Conservation (phyloP, 306 rosid species). For the Gastrolobium villosum region DNA sequence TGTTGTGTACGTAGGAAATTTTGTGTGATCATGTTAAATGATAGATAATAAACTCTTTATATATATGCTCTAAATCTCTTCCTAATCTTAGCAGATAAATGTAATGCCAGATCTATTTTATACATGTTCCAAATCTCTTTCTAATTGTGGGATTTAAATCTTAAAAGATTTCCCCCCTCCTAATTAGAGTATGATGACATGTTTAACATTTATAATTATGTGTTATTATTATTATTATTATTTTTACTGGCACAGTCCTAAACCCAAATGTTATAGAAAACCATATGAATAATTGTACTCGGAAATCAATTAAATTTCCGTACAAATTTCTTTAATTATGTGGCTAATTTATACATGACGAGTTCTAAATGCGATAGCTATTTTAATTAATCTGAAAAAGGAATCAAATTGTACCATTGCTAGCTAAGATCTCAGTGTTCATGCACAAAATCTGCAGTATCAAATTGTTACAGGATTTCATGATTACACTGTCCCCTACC, state of each 20-base stretch:
- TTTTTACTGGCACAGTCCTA: slow-evolving; percentile 22
- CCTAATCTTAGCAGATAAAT: background rate
- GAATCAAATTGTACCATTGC: slow-evolving; percentile 43
- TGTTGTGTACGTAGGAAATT: no score
- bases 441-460: slow-evolving; percentile 51
- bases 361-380: slow-evolving; percentile 30
- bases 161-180: background rate
- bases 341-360: slow-evolving; percentile 41
- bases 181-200: background rate
- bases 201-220: slow-evolving; percentile 24
- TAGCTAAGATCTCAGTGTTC: slow-evolving; percentile 43
- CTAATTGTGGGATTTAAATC: background rate
- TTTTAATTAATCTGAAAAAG: slow-evolving; percentile 45
- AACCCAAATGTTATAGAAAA: slow-evolving; percentile 31
- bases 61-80: background rate
- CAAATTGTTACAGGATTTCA: slow-evolving; percentile 38
- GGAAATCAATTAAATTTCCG: slow-evolving; percentile 24
- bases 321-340: slow-evolving; percentile 36
- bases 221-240: background rate
- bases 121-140: background rate
- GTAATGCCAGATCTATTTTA: background rate
- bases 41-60: no score
- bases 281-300: slow-evolving; percentile 58
- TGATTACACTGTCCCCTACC: slow-evolving; percentile 40
- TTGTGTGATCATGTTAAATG: no score